Percentiles rank a stretch among this genome's conserved stretches.
phyloP scores from a whole-genome alignment of 73 alveolate species.

The Blepharisma japonicum region DNA sequence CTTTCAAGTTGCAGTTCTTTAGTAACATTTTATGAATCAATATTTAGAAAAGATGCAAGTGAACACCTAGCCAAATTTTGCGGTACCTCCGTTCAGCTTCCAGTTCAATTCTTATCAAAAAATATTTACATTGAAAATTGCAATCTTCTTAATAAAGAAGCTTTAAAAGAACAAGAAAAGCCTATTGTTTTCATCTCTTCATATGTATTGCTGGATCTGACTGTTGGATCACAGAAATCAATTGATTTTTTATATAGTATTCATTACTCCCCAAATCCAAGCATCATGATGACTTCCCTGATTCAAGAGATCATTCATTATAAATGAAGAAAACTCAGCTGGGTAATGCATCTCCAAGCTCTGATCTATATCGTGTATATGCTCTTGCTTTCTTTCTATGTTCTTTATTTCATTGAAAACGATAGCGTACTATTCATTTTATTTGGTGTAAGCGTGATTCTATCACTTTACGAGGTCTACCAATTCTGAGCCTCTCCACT shows the following conservation, averaged over 20 bases:
- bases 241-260: constrained; percentile 9
- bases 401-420: background rate
- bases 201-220: background rate
- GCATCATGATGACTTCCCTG: background rate
- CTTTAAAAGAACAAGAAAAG: background rate
- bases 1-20: background rate
- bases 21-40: background rate
- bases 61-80: background rate
- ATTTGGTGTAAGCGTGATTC: background rate
- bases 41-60: background rate
- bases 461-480: background rate
- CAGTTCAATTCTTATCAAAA: background rate
- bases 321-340: background rate
- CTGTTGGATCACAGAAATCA: background rate
- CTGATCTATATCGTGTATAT: background rate
- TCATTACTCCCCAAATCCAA: background rate
- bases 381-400: constrained; percentile 3
- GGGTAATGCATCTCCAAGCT: constrained; percentile 1
- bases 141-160: background rate
- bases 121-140: background rate
- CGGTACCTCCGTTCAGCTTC: background rate
- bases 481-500: background rate
- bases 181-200: background rate
- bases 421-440: background rate
- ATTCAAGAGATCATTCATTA: background rate